Evolutionary conservation across 2,329 filamentous ascomycete genomes (phyloP), one percentile per base, ranked within the genome.

Genomic region (Monosporascus ibericus): DNA sequence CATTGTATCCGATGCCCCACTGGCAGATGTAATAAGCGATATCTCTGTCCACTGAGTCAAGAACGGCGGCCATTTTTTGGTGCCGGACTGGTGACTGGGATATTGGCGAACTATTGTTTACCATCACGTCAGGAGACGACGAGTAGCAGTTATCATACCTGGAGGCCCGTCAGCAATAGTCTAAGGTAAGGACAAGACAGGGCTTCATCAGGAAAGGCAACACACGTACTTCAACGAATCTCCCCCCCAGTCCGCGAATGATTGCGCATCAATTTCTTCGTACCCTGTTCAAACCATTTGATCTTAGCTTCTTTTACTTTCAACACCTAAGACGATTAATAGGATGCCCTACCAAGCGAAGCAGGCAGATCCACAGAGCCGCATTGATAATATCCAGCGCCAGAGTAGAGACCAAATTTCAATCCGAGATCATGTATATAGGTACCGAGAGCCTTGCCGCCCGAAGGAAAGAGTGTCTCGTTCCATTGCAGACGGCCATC

Each of bases 321-420:
- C 18, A 22, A 34, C 15, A 15, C 27, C 15, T n/a, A 17, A 18
- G 27, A 14, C n/a, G 37, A 37, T 25, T 9, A 34, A 20, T 24
- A 11, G 9, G 25, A 3, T 18, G 34, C 44, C 63, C 27, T 58
- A 75, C 74, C 72, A 2, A 77, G 60, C 2, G 72, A 74, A 1
- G 75, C 77, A 7, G 72, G 72, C 6, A 74, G 64, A 15, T 72
- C 68, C 0, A 63, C 65, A 2, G 69, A 72, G 1, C 73, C 72
- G 38, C 74, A 75, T 53, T 77, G 74, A 5, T 72, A 63, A 37
- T 75, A 72, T 2, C 73, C 72, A 5, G 69, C 72, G 0, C 76
- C 76, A 3, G 77, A 80, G 55, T 82, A 82, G n/a, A 82, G 65
- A 1, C 78, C 78, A 57, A 79, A 81, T 30, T 76, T 70, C 15